A percentile compares a stretch with the other conserved stretches of the same genome.
phyloP scores from a whole-genome alignment of 768 basidiomycete species.

The Boletus eberwhitei region DNA sequence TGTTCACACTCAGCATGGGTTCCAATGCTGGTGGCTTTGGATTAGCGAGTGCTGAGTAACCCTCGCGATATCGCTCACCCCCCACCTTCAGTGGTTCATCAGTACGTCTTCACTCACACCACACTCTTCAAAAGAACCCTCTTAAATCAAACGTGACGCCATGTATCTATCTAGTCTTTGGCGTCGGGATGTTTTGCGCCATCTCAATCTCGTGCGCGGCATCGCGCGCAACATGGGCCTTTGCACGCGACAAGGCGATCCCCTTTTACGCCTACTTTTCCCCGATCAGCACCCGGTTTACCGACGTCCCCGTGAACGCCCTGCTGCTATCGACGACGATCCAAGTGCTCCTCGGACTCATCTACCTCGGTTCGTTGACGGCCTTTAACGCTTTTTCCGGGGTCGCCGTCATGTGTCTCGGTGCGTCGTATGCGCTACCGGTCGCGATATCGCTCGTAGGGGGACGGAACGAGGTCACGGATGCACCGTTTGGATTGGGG shows the following conservation, averaged over 20 bases:
- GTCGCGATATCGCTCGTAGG: slow-evolving; percentile 50
- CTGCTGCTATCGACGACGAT: slow-evolving; percentile 56
- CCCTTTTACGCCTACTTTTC: slow-evolving; percentile 51
- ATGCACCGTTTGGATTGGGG: slow-evolving; percentile 52
- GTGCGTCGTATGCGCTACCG: slow-evolving; percentile 62
- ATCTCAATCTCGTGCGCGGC: too few species aligned
- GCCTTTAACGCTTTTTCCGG: slow-evolving; percentile 70
- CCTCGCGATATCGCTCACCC: neutral
- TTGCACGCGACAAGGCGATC: slow-evolving; percentile 62
- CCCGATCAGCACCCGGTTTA: slow-evolving; percentile 36
- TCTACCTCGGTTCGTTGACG: slow-evolving; percentile 58
- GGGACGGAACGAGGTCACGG: slow-evolving; percentile 41
- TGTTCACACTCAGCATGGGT: slow-evolving; percentile 62
- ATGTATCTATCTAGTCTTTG: too few species aligned
- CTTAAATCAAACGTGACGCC: neutral
- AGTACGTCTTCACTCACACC: slow-evolving; percentile 24
- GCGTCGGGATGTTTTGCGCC: too few species aligned
- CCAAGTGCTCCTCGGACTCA: slow-evolving; percentile 57
- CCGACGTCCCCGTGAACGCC: slow-evolving; percentile 57
- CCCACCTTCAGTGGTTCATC: slow-evolving; percentile 38
- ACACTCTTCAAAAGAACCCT: too few species aligned
- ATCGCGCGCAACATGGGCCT: too few species aligned
- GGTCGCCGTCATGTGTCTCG: slow-evolving; percentile 63
- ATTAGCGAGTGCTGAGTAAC: slow-evolving; percentile 36
- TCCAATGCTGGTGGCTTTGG: slow-evolving; percentile 61